These are phyloP conservation scores for Golubevia pallescens DNA, from an alignment of 1,284 basidiomycete genomes.

Conservation along the genomic window DNA sequence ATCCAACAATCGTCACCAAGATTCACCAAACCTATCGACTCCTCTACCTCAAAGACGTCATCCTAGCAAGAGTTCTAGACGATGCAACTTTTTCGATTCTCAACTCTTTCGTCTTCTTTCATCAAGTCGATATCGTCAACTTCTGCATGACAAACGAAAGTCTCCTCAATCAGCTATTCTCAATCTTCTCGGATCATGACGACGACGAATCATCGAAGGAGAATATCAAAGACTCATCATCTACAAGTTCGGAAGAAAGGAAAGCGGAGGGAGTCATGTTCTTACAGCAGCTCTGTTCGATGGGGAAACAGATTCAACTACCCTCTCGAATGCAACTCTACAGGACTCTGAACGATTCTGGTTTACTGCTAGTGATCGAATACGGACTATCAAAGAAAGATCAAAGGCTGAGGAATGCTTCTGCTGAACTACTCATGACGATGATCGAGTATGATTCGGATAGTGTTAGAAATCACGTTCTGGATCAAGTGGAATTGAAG, in stretches of 20 bases:
- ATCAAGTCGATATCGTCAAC: constrained; percentile 96
- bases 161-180: constrained; percentile 80
- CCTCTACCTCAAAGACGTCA: constrained; percentile 96
- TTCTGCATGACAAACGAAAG: constrained; percentile 80
- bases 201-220: constrained; percentile 15
- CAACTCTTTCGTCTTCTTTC: constrained; percentile 96
- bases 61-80: constrained; percentile 89
- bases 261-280: constrained; percentile 65
- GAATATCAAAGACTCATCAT: constrained; percentile 70
- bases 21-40: constrained; percentile 96
- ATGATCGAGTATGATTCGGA: constrained; percentile 90
- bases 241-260: neutral
- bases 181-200: constrained; percentile 71
- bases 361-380: constrained; percentile 85
- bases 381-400: constrained; percentile 69
- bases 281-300: constrained; percentile 87
- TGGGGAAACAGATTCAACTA: constrained; percentile 95
- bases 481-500: constrained; percentile 75
- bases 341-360: constrained; percentile 84
- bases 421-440: constrained; percentile 83
- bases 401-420: constrained; percentile 75
- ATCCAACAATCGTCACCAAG: constrained; percentile 66
- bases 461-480: constrained; percentile 81
- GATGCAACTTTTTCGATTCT: constrained; percentile 96
- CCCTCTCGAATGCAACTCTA: constrained; percentile 86